These are phyloP conservation scores for Cantharellus cinnabarinus DNA, from an alignment of 768 basidiomycete species.

Conservation along the genomic window DNA sequence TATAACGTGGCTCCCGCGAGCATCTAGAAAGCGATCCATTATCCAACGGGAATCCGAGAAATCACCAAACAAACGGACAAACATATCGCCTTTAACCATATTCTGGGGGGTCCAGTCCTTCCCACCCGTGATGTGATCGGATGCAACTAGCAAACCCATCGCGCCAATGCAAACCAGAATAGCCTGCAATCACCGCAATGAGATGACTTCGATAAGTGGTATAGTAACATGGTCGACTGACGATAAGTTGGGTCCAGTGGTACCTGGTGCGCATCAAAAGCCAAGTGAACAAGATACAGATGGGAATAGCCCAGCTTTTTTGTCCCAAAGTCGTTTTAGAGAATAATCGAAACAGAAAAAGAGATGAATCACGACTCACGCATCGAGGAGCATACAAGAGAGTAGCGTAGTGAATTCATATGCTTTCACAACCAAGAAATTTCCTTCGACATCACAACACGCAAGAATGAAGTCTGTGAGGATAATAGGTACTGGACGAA, in stretches of 20 bases:
- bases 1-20: constrained; percentile 69
- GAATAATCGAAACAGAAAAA: background rate
- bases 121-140: constrained; percentile 47
- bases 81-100: constrained; percentile 61
- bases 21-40: constrained; percentile 23
- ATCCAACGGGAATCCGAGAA: background rate
- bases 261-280: constrained; percentile 62
- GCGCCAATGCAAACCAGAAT: constrained; percentile 53
- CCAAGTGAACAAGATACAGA: constrained; percentile 69
- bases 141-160: constrained; percentile 57
- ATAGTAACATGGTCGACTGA: constrained; percentile 16
- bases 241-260: constrained; percentile 67
- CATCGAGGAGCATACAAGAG: constrained; percentile 83
- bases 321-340: background rate
- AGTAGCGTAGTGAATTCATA: constrained; percentile 73
- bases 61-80: constrained; percentile 13
- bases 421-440: constrained; percentile 70
- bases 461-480: constrained; percentile 52
- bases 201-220: background rate
- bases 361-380: constrained; percentile 24
- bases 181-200: constrained; percentile 25
- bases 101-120: constrained; percentile 49
- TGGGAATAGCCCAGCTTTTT: constrained; percentile 67
- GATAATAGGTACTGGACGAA: background rate
- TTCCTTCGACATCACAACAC: constrained; percentile 69